phyloP scores from a whole-genome alignment of 257 asterid species.

The Anisodus acutangulus region DNA sequence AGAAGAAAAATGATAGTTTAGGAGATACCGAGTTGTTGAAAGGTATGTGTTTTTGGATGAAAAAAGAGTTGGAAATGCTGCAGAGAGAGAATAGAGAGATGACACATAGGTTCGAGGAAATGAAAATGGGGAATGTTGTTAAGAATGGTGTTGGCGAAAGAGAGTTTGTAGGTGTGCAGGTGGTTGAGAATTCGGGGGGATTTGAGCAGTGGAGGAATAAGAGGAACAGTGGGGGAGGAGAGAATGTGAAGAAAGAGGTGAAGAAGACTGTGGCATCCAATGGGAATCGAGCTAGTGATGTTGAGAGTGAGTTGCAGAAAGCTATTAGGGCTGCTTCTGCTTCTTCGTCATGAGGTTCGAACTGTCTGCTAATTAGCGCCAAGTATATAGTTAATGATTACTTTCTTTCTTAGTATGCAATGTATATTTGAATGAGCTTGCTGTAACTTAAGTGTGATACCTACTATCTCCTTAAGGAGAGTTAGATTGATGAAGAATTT shows the following conservation, averaged over 20 bases:
- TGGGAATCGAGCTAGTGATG: constrained; percentile 45
- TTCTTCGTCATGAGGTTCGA: constrained; percentile 47
- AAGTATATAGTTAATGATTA: constrained; percentile 23
- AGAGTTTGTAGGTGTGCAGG: constrained; percentile 45
- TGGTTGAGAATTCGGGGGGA: constrained; percentile 48
- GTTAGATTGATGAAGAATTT: constrained; percentile 18
- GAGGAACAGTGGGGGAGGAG: constrained; percentile 49
- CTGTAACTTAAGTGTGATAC: background rate
- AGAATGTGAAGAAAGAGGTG: constrained; percentile 50
- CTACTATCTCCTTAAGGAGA: constrained; percentile 4
- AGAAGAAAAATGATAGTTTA: constrained; percentile 39
- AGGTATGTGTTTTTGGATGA: constrained; percentile 73
- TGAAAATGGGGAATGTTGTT: constrained; percentile 43
- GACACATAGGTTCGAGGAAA: constrained; percentile 63
- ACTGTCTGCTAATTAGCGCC: constrained; percentile 15
- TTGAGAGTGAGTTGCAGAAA: constrained; percentile 86
- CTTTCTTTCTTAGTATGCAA: background rate
- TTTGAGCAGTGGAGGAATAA: constrained; percentile 69
- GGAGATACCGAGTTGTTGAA: constrained; percentile 59
- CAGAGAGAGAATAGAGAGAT: constrained; percentile 66
- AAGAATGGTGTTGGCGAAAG: constrained; percentile 36
- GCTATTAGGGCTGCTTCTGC: constrained; percentile 86
- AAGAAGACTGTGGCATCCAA: constrained; percentile 39
- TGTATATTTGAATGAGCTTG: constrained; percentile 32
- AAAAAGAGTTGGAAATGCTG: constrained; percentile 65